Percentiles rank a stretch among this genome's conserved stretches.
These are phyloP conservation scores for Bondarzewia mesenterica DNA, from an alignment of 1,284 basidiomycete species.

Conservation along the genomic window DNA sequence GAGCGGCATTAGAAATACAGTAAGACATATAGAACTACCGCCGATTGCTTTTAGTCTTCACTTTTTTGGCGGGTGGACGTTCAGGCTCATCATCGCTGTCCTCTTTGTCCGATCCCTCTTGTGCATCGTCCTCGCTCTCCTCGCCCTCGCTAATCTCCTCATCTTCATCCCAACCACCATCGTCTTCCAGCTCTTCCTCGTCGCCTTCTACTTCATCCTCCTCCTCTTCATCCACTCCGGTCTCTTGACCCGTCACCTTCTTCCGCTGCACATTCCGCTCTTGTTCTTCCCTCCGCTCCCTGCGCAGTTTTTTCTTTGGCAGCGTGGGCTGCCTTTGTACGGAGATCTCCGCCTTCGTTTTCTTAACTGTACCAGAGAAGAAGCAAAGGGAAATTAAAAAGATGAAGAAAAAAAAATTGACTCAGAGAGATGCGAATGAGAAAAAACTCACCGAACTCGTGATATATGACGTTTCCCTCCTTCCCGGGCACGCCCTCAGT, in stretches of 20 bases:
- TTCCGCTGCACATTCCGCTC: constrained; percentile 83
- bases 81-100: constrained; percentile 30
- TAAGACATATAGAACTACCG: constrained; percentile 10
- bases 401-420: background rate
- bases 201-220: constrained; percentile 56
- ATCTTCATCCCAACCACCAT: constrained; percentile 52
- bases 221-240: constrained; percentile 53
- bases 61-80: constrained; percentile 31
- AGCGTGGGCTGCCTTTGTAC: constrained; percentile 64
- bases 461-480: constrained; percentile 85
- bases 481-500: constrained; percentile 88
- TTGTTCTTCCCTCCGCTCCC: constrained; percentile 78
- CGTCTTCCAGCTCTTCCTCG: constrained; percentile 27
- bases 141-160: constrained; percentile 59
- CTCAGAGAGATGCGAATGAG: background rate
- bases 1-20: too few species aligned
- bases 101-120: constrained; percentile 27
- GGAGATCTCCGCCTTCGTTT: constrained; percentile 64
- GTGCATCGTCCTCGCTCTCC: constrained; percentile 44
- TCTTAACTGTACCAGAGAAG: constrained; percentile 58
- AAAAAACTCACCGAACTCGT: constrained; percentile 70
- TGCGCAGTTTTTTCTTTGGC: constrained; percentile 68
- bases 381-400: constrained; percentile 6
- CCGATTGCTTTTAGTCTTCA: constrained; percentile 28
- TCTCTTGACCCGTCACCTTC: constrained; percentile 46